Evolutionary conservation across 2,329 filamentous ascomycete species (phyloP).

Genomic region (Botryotinia globosa): DNA sequence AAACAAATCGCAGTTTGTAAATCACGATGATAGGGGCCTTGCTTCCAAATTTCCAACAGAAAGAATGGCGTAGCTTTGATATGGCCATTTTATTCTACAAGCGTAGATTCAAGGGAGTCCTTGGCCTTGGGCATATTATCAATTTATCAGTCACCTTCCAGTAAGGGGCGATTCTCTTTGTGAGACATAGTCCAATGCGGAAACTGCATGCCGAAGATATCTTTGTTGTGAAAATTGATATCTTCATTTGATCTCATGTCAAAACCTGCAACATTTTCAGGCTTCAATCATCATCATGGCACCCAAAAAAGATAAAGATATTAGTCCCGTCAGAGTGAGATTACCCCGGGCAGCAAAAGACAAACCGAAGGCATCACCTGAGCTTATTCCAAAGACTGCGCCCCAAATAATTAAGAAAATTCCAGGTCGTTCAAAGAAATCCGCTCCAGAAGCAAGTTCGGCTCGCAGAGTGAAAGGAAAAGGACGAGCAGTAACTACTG

Average conservation of each 20-base stretch:
- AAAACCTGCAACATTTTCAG: background rate
- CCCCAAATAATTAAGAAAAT: background rate
- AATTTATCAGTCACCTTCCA: background rate
- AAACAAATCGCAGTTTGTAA: background rate
- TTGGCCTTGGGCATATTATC: background rate
- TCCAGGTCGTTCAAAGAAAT: background rate
- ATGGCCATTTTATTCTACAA: background rate
- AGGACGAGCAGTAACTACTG: background rate
- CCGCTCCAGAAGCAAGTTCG: background rate
- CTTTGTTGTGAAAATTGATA: constrained; percentile 12
- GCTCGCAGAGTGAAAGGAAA: background rate
- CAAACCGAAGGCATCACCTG: background rate
- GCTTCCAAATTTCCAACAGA: background rate
- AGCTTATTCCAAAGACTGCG: constrained; percentile 3
- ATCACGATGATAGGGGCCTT: background rate
- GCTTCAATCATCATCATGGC: background rate
- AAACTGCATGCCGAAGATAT: constrained; percentile 15
- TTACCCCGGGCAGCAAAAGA: constrained; percentile 15
- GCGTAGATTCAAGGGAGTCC: background rate
- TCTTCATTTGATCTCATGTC: background rate
- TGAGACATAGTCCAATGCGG: constrained; percentile 12
- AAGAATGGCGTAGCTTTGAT: background rate
- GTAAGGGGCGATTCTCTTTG: constrained; percentile 11
- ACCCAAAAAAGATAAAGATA: background rate
- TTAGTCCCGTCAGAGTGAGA: background rate